Evolutionary conservation across 73 alveolate species (phyloP), one percentile per base, ranked within the genome.

Genomic region (Stentor roeselii): DNA sequence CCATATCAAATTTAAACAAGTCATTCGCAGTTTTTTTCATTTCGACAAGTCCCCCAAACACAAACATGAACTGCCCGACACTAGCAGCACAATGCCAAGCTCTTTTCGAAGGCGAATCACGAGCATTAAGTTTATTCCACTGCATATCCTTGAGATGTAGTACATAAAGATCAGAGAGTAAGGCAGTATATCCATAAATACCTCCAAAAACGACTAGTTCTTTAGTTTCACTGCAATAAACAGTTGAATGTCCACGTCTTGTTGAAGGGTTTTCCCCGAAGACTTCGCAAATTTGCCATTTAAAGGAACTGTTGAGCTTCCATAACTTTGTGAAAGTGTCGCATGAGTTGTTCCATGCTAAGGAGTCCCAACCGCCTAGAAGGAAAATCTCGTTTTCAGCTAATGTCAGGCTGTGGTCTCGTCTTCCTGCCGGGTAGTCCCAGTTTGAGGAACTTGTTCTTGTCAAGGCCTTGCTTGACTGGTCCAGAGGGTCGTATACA

Each of bases 1-100:
- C 42, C n/a, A 67, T 30, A n/a, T 21, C n/a, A 2, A 21, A 67
- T 11, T n/a, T 21, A 67, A 67, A 67, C 80, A 67, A 40, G 27
- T 67, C 80, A 34, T 67, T 67, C 21, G 50, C 11, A 30, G 37
- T 67, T 67, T 32, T 32, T 21, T 67, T 67, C 27, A 21, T 67
- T 67, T 67, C 80, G 34, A 32, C 34, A 27, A 67, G 27, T 67
- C 80, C 80, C 34, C 80, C 80, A 67, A 67, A 67, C n/a, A 67
- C 37, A 67, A 27, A 67, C 80, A 67, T 67, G 11, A 27, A 21
- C 41, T 67, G 21, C 27, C 37, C 80, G 11, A 67, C n/a, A 67
- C 41, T 21, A 2, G 80, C 80, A 27, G 80, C 80, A 21, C 41
- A 67, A 32, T 67, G 80, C 80, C 80, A 67, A 1, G 80, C 80